Conservation (phyloP, 2,329 filamentous ascomycete genomes). For the Colletotrichum gloeosporioides region DNA sequence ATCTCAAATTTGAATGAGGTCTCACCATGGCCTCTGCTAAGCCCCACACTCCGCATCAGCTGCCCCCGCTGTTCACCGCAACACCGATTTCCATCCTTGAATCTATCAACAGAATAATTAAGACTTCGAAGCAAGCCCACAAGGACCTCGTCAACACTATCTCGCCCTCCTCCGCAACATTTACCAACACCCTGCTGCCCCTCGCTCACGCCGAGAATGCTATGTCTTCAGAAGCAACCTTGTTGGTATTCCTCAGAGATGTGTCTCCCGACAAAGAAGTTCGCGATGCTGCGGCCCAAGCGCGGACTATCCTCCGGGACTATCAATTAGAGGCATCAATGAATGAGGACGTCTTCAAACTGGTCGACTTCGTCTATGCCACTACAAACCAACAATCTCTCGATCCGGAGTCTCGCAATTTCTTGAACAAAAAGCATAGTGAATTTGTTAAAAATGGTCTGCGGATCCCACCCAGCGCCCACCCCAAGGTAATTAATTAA, state of each 20-base stretch:
- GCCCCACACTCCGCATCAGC: not conserved
- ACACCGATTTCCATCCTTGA: not conserved
- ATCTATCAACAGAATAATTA: not conserved
- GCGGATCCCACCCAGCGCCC: not conserved
- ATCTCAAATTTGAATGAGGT: not conserved
- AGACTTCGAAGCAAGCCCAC: not conserved
- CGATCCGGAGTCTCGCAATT: not conserved
- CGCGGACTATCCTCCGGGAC: not conserved
- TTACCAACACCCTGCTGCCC: not conserved
- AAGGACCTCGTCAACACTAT: not conserved
- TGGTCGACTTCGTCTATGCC: not conserved
- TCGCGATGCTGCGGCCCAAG: not conserved
- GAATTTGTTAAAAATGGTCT: not conserved
- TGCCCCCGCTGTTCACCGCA: not conserved
- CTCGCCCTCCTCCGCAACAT: not conserved
- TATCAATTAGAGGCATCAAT: not conserved
- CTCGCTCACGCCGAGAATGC: not conserved
- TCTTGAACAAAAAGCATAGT: not conserved
- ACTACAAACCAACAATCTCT: fast-evolving
- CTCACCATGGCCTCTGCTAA: not conserved
- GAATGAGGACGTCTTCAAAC: not conserved
- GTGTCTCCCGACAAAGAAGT: not conserved
- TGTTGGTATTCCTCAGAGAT: not conserved
- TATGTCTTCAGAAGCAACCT: not conserved
- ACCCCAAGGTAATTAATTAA: too few species aligned